Base-by-base conservation (phyloP, 768 basidiomycete genomes). In the Strobilomyces echinocephalus region DNA sequence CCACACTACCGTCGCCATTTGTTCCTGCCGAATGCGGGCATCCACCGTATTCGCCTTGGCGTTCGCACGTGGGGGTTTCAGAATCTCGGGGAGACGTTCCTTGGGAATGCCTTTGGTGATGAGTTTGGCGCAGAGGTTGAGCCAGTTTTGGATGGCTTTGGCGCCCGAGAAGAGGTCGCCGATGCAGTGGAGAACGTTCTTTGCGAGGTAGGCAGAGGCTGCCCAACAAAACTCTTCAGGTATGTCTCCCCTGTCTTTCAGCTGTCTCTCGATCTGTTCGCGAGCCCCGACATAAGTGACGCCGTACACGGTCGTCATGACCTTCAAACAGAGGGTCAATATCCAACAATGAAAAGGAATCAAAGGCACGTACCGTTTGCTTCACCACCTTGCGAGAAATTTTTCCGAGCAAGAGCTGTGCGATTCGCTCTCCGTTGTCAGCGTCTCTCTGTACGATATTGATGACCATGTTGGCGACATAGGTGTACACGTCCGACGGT, bases 291-390 rank as follows among this genome's bases (percentile, higher is more conserved):
- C 74, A 72, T 85, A 95, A 0, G 97, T 99, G 15, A 99, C 95
- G 20, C 97, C 95, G 66, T 98, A 98, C 33, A 98, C 95, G 3
- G 95, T 97, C 1, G 95, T 99, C 97, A 99, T 99, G 59, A 97
- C 91, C 85, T 88, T 57, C 2, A 21, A 11, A 38, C 41, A 42
- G 30, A 30, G 12, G 26, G 38, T 59, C 20, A 44, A 38, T 6
- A 50, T 33, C 26, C 42, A 43, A 34, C 10, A 33, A 33, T 16
- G 6, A 15, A 24, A 38, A 30, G 8, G 49, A 31, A 36, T n/a
- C 10, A 1, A 42, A 14, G 44, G 28, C 12, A 73, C 81, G 44
- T 36, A 88, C 91, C 21, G 97, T 97, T 75, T 98, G 95, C 76
- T 99, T 99, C 61, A 99, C 95, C 16, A 97, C 87, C 71, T 99